phyloP scores from a whole-genome alignment of 805 yeast genomes.

The Kodamaea leandrae region DNA sequence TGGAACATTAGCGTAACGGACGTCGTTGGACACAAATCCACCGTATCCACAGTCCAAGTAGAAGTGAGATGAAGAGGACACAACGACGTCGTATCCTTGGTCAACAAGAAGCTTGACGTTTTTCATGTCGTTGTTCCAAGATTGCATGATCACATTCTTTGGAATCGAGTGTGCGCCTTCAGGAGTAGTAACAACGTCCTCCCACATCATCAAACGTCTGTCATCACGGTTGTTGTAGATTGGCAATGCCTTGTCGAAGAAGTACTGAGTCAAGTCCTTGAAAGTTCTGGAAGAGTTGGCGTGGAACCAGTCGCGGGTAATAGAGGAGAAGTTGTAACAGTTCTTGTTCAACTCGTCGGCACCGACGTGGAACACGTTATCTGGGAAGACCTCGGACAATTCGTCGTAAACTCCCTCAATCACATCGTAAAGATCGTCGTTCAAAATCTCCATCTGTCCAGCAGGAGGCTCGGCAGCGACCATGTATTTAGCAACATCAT shows the following conservation, averaged over 20 bases:
- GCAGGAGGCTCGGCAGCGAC: constrained; percentile 40
- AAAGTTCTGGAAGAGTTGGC: constrained; percentile 22
- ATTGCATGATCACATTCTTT: constrained; percentile 32
- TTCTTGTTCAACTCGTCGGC: constrained; percentile 34
- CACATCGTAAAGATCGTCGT: constrained; percentile 30
- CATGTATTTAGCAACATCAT: constrained; percentile 18
- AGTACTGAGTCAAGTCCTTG: constrained; percentile 31
- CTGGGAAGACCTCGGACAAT: constrained; percentile 28
- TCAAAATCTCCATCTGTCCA: constrained; percentile 38
- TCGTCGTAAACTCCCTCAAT: constrained; percentile 34
- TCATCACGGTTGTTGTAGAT: constrained; percentile 22
- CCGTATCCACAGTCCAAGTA: constrained; percentile 45
- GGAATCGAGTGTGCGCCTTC: constrained; percentile 28
- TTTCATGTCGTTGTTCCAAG: constrained; percentile 26
- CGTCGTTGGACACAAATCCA: constrained; percentile 35
- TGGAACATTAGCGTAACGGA: constrained; percentile 26
- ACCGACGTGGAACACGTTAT: constrained; percentile 42
- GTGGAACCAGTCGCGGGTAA: constrained; percentile 27
- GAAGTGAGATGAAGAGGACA: constrained; percentile 29
- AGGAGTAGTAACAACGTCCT: constrained; percentile 28
- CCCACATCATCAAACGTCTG: constrained; percentile 40
- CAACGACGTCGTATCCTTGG: constrained; percentile 38
- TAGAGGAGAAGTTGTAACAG: constrained; percentile 32
- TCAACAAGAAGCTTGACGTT: constrained; percentile 28
- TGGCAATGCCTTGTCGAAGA: constrained; percentile 35